These are phyloP conservation scores for Plantago ovata DNA, from an alignment of 257 asterid species.

Conservation along the genomic window DNA sequence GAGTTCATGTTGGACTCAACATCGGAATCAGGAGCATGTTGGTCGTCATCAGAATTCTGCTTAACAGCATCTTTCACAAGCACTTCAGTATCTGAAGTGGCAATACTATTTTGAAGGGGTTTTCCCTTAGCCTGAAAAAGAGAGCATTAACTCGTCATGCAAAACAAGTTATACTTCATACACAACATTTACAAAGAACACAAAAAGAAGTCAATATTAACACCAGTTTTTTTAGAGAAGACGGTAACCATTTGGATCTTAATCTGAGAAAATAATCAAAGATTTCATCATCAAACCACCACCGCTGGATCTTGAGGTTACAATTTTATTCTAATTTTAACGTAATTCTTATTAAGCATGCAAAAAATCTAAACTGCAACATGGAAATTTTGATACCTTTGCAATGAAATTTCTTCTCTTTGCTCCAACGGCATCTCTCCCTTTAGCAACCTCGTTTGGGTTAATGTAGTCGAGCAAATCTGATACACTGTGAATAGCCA, in stretches of 20 bases:
- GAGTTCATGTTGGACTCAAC: conserved; percentile 28
- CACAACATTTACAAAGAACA: no score
- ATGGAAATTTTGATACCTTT: conserved; percentile 42
- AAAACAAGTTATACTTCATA: no score
- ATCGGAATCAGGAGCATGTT: conserved; percentile 37
- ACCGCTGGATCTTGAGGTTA: no score
- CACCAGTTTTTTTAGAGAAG: no score
- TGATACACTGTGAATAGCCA: conserved; percentile 59
- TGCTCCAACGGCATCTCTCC: conserved; percentile 60
- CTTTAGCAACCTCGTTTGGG: conserved; percentile 79
- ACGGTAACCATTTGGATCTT: no score
- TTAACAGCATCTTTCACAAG: conserved; percentile 32
- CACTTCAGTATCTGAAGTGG: conserved; percentile 47
- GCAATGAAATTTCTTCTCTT: conserved; percentile 58
- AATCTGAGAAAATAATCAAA: no score
- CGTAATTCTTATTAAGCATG: no score
- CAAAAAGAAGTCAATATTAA: no score
- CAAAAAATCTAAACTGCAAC: no score
- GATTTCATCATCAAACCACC: no score
- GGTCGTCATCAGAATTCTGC: conserved; percentile 47
- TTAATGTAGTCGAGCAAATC: conserved; percentile 92
- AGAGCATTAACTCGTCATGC: conserved; percentile 15
- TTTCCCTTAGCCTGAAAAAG: conserved; percentile 64
- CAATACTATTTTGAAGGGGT: conserved; percentile 43
- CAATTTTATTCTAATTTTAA: no score